Evolutionary conservation across 2,329 filamentous ascomycete genomes (phyloP).

Genomic region (Calonectria naviculata): DNA sequence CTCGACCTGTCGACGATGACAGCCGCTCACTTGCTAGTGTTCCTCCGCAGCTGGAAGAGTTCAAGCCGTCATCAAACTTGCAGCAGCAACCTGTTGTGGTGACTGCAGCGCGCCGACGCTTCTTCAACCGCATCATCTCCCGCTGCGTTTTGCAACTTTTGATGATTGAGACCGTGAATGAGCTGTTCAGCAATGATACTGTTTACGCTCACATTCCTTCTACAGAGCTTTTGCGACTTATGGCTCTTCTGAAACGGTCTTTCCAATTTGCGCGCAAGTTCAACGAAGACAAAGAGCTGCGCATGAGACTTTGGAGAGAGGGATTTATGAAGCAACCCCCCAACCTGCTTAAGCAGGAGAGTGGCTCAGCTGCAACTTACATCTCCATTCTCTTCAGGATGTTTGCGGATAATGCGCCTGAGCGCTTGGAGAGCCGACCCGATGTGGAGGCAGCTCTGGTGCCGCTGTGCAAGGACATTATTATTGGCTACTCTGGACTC

Average conservation of each 20-base stretch:
- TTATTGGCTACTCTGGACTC: slow-evolving; percentile 83
- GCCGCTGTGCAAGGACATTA: slow-evolving; percentile 94
- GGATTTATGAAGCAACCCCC: slow-evolving; percentile 99
- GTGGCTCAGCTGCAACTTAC: slow-evolving; percentile 91
- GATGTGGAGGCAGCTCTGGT: slow-evolving; percentile 94
- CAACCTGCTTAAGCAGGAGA: slow-evolving; percentile 97
- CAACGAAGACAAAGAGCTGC: slow-evolving; percentile 96
- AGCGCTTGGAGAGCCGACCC: slow-evolving; percentile 80
- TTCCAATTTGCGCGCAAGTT: slow-evolving; percentile 98
- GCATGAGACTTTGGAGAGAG: slow-evolving; percentile 94
- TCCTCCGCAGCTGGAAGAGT: slow-evolving; percentile 78
- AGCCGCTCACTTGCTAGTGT: slow-evolving; percentile 46
- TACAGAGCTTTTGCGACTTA: slow-evolving; percentile 86
- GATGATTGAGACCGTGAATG: slow-evolving; percentile 99
- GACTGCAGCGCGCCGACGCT: slow-evolving; percentile 89
- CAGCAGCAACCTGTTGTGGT: slow-evolving; percentile 93
- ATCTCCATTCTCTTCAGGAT: slow-evolving; percentile 96
- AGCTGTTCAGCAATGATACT: slow-evolving; percentile 96
- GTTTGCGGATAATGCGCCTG: slow-evolving; percentile 90
- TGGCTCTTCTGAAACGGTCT: slow-evolving; percentile 93
- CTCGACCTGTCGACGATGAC: slow-evolving; percentile 47
- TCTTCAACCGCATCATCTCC: slow-evolving; percentile 99
- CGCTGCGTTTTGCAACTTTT: slow-evolving; percentile 97
- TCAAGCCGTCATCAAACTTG: slow-evolving; percentile 78
- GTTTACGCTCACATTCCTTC: slow-evolving; percentile 96